Percentiles rank a stretch among this genome's conserved stretches.
These are phyloP conservation scores for Colletotrichum simmondsii DNA, from an alignment of 2,329 filamentous ascomycete species.

Conservation along the genomic window DNA sequence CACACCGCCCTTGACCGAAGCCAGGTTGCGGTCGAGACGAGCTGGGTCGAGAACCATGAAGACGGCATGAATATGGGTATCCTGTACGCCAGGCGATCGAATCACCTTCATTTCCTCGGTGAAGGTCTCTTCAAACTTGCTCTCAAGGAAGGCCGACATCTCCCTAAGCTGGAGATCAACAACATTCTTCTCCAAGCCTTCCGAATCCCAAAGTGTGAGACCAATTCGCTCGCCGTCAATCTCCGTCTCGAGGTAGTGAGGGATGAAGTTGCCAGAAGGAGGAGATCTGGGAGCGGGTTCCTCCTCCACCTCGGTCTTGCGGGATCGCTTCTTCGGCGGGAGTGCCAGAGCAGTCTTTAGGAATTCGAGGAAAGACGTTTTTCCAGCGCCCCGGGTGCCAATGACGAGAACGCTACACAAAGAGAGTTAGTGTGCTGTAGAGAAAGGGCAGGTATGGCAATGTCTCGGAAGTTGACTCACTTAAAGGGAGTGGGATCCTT, in stretches of 20 bases:
- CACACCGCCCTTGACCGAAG: constrained; percentile 67
- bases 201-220: constrained; percentile 95
- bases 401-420: constrained; percentile 83
- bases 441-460: background rate
- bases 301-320: constrained; percentile 60
- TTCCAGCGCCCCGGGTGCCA: constrained; percentile 87
- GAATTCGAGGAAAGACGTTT: constrained; percentile 97
- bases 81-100: constrained; percentile 89
- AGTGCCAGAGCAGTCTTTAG: constrained; percentile 87
- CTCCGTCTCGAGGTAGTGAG: constrained; percentile 93
- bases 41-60: constrained; percentile 92
- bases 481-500: constrained; percentile 99
- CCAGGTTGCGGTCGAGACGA: constrained; percentile 85
- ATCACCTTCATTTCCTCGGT: constrained; percentile 97
- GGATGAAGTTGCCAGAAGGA: constrained; percentile 79
- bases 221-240: constrained; percentile 93
- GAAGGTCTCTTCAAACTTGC: constrained; percentile 98
- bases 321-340: constrained; percentile 80
- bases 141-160: constrained; percentile 92
- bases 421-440: background rate
- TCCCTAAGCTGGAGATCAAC: constrained; percentile 94
- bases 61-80: constrained; percentile 97
- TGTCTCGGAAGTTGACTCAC: constrained; percentile 67
- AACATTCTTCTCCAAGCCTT: constrained; percentile 92
- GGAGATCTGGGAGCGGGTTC: constrained; percentile 58